These are phyloP conservation scores for Apiospora sp. DNA, from an alignment of 2,329 filamentous ascomycete species.

Conservation along the genomic window DNA sequence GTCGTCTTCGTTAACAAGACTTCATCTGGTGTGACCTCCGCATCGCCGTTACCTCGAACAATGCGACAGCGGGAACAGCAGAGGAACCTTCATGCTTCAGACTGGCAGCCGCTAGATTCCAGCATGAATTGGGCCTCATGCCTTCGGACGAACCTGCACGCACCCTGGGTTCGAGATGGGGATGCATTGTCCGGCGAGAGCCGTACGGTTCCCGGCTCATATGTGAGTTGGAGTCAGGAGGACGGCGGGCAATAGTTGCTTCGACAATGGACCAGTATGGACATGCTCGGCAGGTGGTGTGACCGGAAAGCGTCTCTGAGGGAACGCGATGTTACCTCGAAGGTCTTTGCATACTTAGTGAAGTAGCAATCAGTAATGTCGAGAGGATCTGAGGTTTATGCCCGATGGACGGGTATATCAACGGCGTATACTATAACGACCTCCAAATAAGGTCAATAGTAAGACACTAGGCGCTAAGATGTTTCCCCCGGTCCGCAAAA, in stretches of 20 bases:
- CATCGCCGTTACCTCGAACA: slow-evolving; percentile 8
- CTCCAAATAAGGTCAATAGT: neutral
- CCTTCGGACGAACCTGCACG: slow-evolving; percentile 6
- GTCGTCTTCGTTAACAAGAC: neutral
- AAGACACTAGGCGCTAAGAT: neutral
- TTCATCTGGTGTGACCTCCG: slow-evolving; percentile 12
- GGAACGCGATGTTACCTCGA: slow-evolving; percentile 13
- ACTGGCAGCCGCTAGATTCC: neutral
- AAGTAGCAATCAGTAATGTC: slow-evolving; percentile 15
- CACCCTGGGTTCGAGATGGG: neutral
- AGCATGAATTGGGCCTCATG: neutral
- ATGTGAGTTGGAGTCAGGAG: neutral
- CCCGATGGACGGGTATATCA: slow-evolving; percentile 6
- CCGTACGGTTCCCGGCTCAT: neutral
- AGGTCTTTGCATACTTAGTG: neutral
- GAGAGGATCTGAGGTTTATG: slow-evolving; percentile 14
- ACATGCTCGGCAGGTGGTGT: slow-evolving; percentile 4
- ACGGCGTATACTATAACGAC: neutral
- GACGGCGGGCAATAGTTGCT: neutral
- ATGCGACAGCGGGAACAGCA: slow-evolving; percentile 7
- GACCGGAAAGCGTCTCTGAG: neutral
- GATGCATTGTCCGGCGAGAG: neutral
- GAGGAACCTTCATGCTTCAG: neutral
- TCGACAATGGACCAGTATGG: neutral
- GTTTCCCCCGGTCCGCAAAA: neutral